Evolutionary conservation across 805 yeast genomes (phyloP).

Genomic region (Pichia kluyveri): DNA sequence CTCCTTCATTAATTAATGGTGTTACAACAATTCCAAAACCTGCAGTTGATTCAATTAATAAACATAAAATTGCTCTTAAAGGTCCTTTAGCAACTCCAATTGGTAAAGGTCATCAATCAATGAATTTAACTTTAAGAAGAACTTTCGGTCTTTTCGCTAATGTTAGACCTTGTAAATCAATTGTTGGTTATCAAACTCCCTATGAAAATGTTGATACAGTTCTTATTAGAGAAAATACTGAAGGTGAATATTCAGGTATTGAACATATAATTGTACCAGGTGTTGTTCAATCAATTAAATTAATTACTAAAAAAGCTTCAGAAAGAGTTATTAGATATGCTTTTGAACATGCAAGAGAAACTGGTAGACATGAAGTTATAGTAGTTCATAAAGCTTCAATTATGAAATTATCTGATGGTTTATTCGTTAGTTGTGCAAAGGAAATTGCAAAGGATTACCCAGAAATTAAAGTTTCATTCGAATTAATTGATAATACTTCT

Average conservation of each 20-base stretch:
- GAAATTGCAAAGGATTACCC: conserved; percentile 89
- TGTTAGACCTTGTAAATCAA: conserved; percentile 92
- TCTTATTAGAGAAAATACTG: conserved; percentile 97
- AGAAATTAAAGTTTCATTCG: conserved; percentile 72
- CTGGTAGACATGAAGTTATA: conserved; percentile 77
- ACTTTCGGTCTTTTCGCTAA: conserved; percentile 94
- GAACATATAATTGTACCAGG: conserved; percentile 98
- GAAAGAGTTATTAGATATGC: conserved; percentile 96
- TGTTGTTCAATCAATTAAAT: conserved; percentile 94
- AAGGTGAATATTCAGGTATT: conserved; percentile 98
- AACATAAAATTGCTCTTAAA: conserved; percentile 89
- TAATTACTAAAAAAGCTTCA: conserved; percentile 93
- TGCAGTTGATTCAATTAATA: conserved; percentile 88
- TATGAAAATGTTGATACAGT: conserved; percentile 87
- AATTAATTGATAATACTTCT: conserved; percentile 93
- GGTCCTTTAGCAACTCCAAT: conserved; percentile 99
- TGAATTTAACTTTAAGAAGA: conserved; percentile 95
- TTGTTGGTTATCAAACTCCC: conserved; percentile 89
- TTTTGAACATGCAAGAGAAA: conserved; percentile 87
- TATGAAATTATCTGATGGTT: conserved; percentile 97
- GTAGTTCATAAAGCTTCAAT: conserved; percentile 98
- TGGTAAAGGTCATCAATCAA: conserved; percentile 96
- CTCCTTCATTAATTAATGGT: conserved; percentile 86
- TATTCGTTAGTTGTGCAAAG: conserved; percentile 86
- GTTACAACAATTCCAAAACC: conserved; percentile 87